Evolutionary conservation across 1,284 basidiomycete species (phyloP).

Genomic region (Malassezia sympodialis): DNA sequence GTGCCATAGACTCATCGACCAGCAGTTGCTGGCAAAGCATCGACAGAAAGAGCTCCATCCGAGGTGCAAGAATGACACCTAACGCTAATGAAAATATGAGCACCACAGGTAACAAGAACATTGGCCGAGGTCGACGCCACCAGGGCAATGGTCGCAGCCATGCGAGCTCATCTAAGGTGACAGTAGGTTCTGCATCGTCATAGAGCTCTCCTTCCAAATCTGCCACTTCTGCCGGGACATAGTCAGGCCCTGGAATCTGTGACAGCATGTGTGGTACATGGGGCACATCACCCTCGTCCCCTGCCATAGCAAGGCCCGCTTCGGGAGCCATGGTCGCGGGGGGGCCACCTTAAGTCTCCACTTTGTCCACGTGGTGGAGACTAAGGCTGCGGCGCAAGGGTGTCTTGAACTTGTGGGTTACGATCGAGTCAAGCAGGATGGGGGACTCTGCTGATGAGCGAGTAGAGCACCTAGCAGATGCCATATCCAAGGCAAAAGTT

Average conservation of each 20-base stretch:
- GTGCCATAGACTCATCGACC: not conserved
- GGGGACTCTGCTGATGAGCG: not conserved
- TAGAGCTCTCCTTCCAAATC: slow-evolving; percentile 1
- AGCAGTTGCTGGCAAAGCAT: slow-evolving; percentile 35
- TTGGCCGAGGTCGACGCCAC: slow-evolving; percentile 31
- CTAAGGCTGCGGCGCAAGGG: slow-evolving; percentile 56
- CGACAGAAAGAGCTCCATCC: slow-evolving; percentile 37
- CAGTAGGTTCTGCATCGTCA: not conserved
- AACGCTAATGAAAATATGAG: slow-evolving; percentile 30
- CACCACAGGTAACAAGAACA: slow-evolving; percentile 34
- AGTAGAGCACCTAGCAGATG: not conserved
- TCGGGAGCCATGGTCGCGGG: not conserved
- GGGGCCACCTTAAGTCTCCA: slow-evolving; percentile 1
- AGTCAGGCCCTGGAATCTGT: slow-evolving; percentile 58
- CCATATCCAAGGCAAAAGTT: not conserved
- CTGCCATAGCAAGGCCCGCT: not conserved
- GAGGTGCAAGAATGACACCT: slow-evolving; percentile 38
- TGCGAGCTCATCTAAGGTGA: slow-evolving; percentile 21
- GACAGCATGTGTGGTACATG: slow-evolving; percentile 56
- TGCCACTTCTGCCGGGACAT: not conserved
- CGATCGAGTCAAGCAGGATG: not conserved
- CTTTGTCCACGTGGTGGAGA: slow-evolving; percentile 11
- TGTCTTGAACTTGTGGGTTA: slow-evolving; percentile 47
- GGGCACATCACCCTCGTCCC: not conserved
- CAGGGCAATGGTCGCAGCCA: slow-evolving; percentile 32